Evolutionary conservation across 345 rosid genomes (phyloP).

Genomic region (Erucastrum elatum): DNA sequence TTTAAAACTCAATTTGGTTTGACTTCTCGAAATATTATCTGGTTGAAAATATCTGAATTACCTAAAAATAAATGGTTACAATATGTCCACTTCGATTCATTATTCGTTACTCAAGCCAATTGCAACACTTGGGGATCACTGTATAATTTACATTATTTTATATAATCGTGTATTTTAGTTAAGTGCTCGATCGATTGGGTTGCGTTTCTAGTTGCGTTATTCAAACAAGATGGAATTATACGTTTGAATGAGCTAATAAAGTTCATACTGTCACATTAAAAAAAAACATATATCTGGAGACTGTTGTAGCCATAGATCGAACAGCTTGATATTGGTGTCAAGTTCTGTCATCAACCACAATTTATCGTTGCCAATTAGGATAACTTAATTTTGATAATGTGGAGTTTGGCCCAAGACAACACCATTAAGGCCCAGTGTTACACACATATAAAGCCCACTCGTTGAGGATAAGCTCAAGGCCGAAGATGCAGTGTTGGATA

Average conservation of each 20-base stretch:
- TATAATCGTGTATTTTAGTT: background rate
- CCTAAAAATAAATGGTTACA: slow-evolving; percentile 3
- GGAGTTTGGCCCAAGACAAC: no score
- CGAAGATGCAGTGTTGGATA: no score
- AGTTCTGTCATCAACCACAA: background rate
- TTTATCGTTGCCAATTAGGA: background rate
- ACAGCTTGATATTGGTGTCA: background rate
- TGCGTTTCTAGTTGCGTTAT: slow-evolving; percentile 12
- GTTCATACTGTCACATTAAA: background rate
- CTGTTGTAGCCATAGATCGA: background rate
- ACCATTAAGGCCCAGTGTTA: no score
- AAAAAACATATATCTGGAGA: background rate
- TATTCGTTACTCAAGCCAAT: slow-evolving; percentile 13
- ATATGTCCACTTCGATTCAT: slow-evolving; percentile 9
- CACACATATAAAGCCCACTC: no score
- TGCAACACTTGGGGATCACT: slow-evolving; percentile 16
- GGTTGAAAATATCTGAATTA: background rate
- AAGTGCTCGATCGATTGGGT: background rate
- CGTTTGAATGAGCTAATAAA: background rate
- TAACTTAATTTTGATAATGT: no score
- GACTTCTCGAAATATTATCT: background rate
- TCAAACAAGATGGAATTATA: background rate
- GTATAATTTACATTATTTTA: slow-evolving; percentile 1
- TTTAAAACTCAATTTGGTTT: background rate
- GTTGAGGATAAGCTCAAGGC: no score